These are phyloP conservation scores for Botrytis hyacinthi DNA, from an alignment of 2,329 filamentous ascomycete genomes.

Conservation along the genomic window DNA sequence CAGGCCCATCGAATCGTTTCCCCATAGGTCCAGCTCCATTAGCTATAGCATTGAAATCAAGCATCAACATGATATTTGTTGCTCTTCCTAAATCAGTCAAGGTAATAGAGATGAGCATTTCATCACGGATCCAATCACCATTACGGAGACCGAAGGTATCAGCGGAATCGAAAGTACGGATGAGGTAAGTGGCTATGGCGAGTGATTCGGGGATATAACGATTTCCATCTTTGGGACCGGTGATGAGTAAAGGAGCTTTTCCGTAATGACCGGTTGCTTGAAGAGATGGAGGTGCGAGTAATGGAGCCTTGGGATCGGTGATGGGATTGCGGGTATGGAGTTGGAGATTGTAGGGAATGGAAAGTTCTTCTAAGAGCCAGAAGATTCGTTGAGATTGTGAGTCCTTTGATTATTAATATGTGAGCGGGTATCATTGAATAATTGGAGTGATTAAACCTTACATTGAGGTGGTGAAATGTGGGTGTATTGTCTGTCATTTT, in stretches of 20 bases:
- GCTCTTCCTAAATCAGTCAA: constrained; percentile 27
- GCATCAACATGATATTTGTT: constrained; percentile 29
- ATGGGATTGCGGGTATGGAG: constrained; percentile 63
- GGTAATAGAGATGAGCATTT: constrained; percentile 31
- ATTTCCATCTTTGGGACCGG: constrained; percentile 32
- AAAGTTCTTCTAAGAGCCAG: constrained; percentile 67
- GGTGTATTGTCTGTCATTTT: constrained; percentile 27
- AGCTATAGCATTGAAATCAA: constrained; percentile 27
- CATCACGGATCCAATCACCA: constrained; percentile 39
- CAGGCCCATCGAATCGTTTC: constrained; percentile 23
- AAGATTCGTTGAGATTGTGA: constrained; percentile 66
- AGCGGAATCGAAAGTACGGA: constrained; percentile 37
- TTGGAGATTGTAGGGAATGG: constrained; percentile 72
- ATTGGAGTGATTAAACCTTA: constrained; percentile 12
- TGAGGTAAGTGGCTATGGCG: constrained; percentile 39
- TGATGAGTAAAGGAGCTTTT: constrained; percentile 71
- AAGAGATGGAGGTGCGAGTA: constrained; percentile 68
- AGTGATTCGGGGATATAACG: constrained; percentile 35
- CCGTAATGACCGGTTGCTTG: constrained; percentile 73
- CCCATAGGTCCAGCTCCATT: constrained; percentile 18
- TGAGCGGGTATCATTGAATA: not conserved
- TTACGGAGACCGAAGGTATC: constrained; percentile 34
- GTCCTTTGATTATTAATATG: constrained; percentile 44
- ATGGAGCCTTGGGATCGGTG: constrained; percentile 43
- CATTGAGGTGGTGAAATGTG: constrained; percentile 34